Conservation (phyloP, 352 stramenopile species). For the Globisporangium apiculatum region DNA sequence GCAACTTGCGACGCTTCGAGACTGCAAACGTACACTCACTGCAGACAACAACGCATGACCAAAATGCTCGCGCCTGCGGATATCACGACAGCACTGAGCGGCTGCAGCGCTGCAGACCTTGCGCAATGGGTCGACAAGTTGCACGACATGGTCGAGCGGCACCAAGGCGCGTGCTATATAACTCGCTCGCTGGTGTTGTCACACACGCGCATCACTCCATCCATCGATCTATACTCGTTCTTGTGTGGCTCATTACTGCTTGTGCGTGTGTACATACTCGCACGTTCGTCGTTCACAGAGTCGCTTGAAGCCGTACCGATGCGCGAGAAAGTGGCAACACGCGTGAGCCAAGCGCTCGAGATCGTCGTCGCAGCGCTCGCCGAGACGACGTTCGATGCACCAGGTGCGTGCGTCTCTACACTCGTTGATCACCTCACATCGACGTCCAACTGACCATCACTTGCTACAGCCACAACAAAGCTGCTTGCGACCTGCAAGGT, state of each 20-base stretch:
- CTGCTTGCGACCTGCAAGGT: conserved; percentile 42
- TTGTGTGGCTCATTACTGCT: no score
- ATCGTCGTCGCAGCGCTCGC: conserved; percentile 1
- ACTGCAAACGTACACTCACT: no score
- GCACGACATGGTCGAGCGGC: conserved; percentile 18
- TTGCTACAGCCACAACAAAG: conserved; percentile 6
- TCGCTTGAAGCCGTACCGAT: conserved; percentile 11
- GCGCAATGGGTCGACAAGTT: conserved; percentile 38
- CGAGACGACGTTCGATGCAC: conserved; percentile 11
- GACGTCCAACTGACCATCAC: neutral
- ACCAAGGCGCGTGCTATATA: conserved; percentile 13
- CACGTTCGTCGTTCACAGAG: conserved; percentile 4
- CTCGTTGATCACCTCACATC: neutral
- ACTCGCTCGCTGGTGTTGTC: neutral
- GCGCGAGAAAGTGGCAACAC: conserved; percentile 15
- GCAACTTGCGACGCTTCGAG: no score
- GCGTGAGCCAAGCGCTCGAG: conserved; percentile 12
- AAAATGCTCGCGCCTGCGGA: conserved; percentile 1
- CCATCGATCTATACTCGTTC: no score
- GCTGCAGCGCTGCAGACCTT: conserved; percentile 4
- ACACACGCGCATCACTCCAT: no score
- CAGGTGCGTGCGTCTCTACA: conserved; percentile 9
- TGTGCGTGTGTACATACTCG: no score
- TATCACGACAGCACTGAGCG: neutral
- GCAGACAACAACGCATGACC: no score